Base-by-base conservation (phyloP, 768 basidiomycete genomes). In the Fomitopsis serialis region DNA sequence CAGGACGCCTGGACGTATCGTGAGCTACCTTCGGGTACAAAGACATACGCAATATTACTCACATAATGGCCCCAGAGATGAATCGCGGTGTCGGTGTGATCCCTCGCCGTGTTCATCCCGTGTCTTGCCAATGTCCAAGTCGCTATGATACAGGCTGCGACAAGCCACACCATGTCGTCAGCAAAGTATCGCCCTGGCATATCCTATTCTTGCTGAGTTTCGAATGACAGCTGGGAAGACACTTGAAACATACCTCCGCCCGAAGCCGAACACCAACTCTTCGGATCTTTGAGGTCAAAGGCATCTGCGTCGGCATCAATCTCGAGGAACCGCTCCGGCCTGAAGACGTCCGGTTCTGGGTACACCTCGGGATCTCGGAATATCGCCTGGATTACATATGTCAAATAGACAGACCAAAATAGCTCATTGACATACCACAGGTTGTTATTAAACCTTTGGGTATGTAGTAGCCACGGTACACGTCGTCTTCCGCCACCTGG, bases 131-230 rank as follows among this genome's bases (percentile, higher is more conserved):
- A 83, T 72, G 54, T 77, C 67, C 61, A 81, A 13, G 74, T 66
- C 15, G 78, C 71, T 36, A 78, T 59, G 17, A 82, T 66, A 52
- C 65, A 70, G 0, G 77, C 72, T 15, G 71, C 70, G 40, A 76
- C 72, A 45, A 74, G 61, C 75, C 74, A 83, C 25, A 78, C 61
- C 52, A 67, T 74, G 4, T 67, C 58, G 48, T 80, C 76, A 2
- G 78, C 81, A 45, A 83, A 73, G 57, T 77, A 69, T 35, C 75
- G 69, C 10, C 82, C 81, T 3, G 81, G 57, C 82, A 84, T 51
- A 76, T 70, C 54, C 78, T 79, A 48, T 22, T 15, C n/a, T 21
- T 10, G 7, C 4, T 45, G 44, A 23, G 27, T 19, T 7, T 23
- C 6, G 23, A 5, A 8, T 4, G 5, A 6, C 10, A 5, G 23